A percentile compares a stretch with the other conserved stretches of the same genome.
phyloP scores from a whole-genome alignment of 805 yeast genomes.

The Spathaspora sp. region DNA sequence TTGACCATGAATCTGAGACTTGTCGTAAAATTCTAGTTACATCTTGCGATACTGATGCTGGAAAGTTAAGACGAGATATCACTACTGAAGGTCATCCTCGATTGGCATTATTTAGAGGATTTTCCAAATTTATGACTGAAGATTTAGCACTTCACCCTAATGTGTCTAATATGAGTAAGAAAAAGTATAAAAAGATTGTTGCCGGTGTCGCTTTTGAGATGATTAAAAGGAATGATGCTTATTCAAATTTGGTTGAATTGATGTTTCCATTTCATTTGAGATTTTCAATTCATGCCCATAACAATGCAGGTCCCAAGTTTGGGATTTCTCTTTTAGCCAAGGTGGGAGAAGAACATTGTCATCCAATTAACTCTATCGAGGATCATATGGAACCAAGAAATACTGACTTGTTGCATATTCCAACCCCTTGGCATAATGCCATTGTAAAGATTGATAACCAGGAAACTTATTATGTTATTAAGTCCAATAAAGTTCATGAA shows the following conservation, averaged over 20 bases:
- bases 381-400: slow-evolving; percentile 35
- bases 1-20: slow-evolving; percentile 29
- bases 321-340: slow-evolving; percentile 48
- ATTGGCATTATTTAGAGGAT: slow-evolving; percentile 51
- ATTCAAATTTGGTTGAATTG: slow-evolving; percentile 58
- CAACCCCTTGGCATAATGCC: slow-evolving; percentile 66
- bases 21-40: slow-evolving; percentile 33
- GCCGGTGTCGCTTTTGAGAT: slow-evolving; percentile 58
- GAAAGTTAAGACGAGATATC: slow-evolving; percentile 30
- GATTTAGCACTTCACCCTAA: slow-evolving; percentile 45
- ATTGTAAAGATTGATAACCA: slow-evolving; percentile 41
- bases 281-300: slow-evolving; percentile 60
- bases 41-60: slow-evolving; percentile 38
- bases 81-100: slow-evolving; percentile 45
- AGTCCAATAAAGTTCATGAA: slow-evolving; percentile 15
- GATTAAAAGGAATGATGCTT: slow-evolving; percentile 63
- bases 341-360: slow-evolving; percentile 41
- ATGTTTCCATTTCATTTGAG: slow-evolving; percentile 58
- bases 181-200: slow-evolving; percentile 47
- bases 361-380: slow-evolving; percentile 44
- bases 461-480: slow-evolving; percentile 21
- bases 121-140: slow-evolving; percentile 56
- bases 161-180: slow-evolving; percentile 38
- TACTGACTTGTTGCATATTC: slow-evolving; percentile 57
- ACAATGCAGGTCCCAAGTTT: slow-evolving; percentile 56